Base-by-base conservation (phyloP, 2,329 filamentous ascomycete genomes). In the Colletotrichum gigasporum region DNA sequence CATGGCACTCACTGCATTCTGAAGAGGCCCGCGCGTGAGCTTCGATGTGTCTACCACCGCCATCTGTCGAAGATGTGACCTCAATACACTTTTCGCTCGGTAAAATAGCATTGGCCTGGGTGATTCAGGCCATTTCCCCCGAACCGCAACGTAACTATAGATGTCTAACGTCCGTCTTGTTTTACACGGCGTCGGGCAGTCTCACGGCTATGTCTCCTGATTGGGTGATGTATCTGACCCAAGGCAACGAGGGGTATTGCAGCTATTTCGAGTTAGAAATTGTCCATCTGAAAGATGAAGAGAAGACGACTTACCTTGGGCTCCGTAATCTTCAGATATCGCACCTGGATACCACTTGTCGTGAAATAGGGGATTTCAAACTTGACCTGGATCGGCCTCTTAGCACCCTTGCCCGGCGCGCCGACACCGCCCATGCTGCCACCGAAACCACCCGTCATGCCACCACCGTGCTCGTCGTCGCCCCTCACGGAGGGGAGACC, bases 281-380 rank as follows among this genome's bases (percentile, higher is more conserved):
- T n/a, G 32, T 30, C 35, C 42, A 28, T 56, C 6, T 14, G 6
- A 18, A 12, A 16, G 20, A 52, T 34, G 34, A 48, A n/a, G 3
- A 7, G 12, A 20, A 2, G 30, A 9, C 16, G 44, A 78, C 87
- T 73, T 83, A 97, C 95, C 93, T 99, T 99, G 47, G 96, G 96
- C 80, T 99, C 96, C 68, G 97, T 98, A 74, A 99, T 99, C 87
- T 99, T 99, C 78, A 99, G 81, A 78, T 99, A 99, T 73, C 96
- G 89, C 73, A 99, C 96, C 79, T 99, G 96, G 71, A 99, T 99
- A 69, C 96, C 96, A 80, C 92, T 96, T 3, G 96, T 99, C n/a
- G 96, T 99, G 77, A 99, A 99, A 81, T 99, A 99, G n/a, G 96
- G 96, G 75, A 99, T 99, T 83, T 99, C 96, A 77, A 99, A 99